Percentiles rank a stretch among this genome's conserved stretches.
Evolutionary conservation across 108 stramenopile species (phyloP).

Genomic region (Pseudonitzschia pungens): DNA sequence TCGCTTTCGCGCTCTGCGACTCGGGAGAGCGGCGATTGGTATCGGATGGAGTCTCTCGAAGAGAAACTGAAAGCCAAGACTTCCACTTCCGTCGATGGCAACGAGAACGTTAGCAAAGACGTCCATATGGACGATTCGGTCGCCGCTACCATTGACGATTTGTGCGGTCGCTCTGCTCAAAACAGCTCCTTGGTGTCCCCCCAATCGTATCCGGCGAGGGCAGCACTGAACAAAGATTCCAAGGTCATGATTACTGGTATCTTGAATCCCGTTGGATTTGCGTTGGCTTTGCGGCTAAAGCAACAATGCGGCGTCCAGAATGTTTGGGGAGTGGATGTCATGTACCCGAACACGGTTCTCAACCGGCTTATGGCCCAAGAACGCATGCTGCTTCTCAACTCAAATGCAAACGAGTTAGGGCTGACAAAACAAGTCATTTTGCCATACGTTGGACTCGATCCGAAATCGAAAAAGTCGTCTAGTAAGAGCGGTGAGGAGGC

Average conservation of each 20-base stretch:
- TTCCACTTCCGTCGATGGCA: not conserved
- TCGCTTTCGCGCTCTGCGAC: not conserved
- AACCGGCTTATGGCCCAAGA: slow-evolving; percentile 53
- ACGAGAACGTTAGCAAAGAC: not conserved
- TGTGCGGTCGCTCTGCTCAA: slow-evolving; percentile 45
- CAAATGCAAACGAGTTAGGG: slow-evolving; percentile 44
- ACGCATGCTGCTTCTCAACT: slow-evolving; percentile 45
- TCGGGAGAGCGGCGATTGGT: not conserved
- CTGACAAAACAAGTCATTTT: slow-evolving; percentile 38
- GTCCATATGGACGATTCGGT: not conserved
- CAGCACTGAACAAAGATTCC: slow-evolving; percentile 34
- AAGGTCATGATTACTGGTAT: slow-evolving; percentile 77
- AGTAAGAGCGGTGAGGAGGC: not conserved
- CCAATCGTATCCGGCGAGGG: slow-evolving; percentile 19
- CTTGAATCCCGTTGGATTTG: slow-evolving; percentile 62
- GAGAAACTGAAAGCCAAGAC: not conserved
- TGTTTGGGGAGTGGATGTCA: slow-evolving; percentile 62
- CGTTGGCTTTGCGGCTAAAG: slow-evolving; percentile 57
- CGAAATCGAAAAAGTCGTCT: slow-evolving; percentile 16
- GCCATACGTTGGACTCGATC: slow-evolving; percentile 65
- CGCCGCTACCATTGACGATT: slow-evolving; percentile 18
- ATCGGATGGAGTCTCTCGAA: not conserved
- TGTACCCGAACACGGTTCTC: slow-evolving; percentile 68
- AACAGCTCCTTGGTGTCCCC: slow-evolving; percentile 24
- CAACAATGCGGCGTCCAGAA: slow-evolving; percentile 64